Base-by-base conservation (phyloP, 2,329 filamentous ascomycete genomes). In the Scorias spongiosa region DNA sequence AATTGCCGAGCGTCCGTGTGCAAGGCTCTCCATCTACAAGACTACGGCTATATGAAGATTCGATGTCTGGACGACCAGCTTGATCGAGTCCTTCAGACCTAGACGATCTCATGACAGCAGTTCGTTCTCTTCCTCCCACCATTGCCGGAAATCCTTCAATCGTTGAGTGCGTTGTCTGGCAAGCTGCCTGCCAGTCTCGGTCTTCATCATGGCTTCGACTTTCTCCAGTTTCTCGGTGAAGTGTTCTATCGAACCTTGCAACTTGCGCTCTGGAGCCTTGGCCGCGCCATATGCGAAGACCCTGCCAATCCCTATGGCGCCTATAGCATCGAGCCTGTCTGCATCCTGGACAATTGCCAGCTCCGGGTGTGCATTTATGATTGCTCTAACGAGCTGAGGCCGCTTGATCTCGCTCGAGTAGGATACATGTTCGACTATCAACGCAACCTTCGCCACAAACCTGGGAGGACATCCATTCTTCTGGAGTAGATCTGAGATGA, bases 341-440 rank as follows among this genome's bases (percentile, higher is more conserved):
- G 88, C 88, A 62, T 95, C 89, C 64, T 95, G 88, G 29, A 95
- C 86, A 40, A 93, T 75, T 0, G 77, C 87, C 29, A 91, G 67
- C 61, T 91, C 85, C 1, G 84, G 84, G 58, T 83, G 68, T 28
- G 64, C 57, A 5, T 58, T 59, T n/a, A 93, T 67, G n/a, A 88
- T 67, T 1, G 65, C 62, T n/a, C 62, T 62, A 8, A 85, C 78
- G 10, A 65, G 63, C 26, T 59, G 52, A 1, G 81, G 80, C 55
- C 87, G 70, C 53, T 74, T 75, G 41, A 75, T 67, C 63, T 95
- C 88, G 50, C 74, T 72, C 2, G 76, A 80, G 66, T 85, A 94
- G 49, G 82, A 85, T 14, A 95, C 84, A 43, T 82, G 76, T 8
- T 77, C 72, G 51, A 81, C 84, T 45, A 94, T 76, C 10, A 70